phyloP scores from a whole-genome alignment of 768 basidiomycete species.

The Suillus lakei region DNA sequence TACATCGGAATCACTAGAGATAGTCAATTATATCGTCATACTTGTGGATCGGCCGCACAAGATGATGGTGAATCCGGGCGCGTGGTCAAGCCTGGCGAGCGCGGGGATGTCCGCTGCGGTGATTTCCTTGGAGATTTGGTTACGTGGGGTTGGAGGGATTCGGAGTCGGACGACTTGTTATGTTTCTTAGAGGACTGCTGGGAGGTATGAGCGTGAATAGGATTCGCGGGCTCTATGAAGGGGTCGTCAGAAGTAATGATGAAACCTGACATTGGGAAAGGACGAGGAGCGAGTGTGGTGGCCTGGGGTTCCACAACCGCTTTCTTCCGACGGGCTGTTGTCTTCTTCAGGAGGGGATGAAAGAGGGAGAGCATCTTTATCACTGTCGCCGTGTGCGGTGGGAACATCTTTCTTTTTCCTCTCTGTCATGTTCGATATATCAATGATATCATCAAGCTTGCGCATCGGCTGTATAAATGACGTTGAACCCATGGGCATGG shows the following conservation, averaged over 20 bases:
- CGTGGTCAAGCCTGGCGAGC: conserved; percentile 16
- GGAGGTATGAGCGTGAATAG: neutral
- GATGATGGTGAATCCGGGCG: conserved; percentile 5
- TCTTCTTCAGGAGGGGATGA: neutral
- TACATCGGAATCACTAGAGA: conserved; percentile 45
- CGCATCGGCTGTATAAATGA: conserved; percentile 16
- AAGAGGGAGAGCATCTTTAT: neutral
- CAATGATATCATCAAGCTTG: conserved; percentile 27
- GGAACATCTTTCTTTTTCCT: conserved; percentile 12
- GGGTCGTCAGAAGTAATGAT: conserved; percentile 3
- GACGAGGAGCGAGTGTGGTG: conserved; percentile 13
- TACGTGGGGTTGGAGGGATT: conserved; percentile 29
- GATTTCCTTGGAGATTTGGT: conserved; percentile 14
- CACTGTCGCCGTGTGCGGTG: conserved; percentile 7
- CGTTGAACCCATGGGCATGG: neutral
- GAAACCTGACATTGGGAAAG: conserved; percentile 31
- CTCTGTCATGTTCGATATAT: conserved; percentile 39
- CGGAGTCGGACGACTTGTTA: conserved; percentile 19
- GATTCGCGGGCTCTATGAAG: neutral
- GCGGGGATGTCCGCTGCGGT: conserved; percentile 16
- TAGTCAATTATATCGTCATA: conserved; percentile 34
- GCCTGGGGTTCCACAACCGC: neutral
- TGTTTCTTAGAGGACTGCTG: conserved; percentile 12
- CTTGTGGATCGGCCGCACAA: conserved; percentile 15
- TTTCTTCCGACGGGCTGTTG: neutral